Percentiles rank a stretch among this genome's conserved stretches.
These are phyloP conservation scores for Calonectria henricotiae DNA, from an alignment of 2,329 filamentous ascomycete species.

Conservation along the genomic window DNA sequence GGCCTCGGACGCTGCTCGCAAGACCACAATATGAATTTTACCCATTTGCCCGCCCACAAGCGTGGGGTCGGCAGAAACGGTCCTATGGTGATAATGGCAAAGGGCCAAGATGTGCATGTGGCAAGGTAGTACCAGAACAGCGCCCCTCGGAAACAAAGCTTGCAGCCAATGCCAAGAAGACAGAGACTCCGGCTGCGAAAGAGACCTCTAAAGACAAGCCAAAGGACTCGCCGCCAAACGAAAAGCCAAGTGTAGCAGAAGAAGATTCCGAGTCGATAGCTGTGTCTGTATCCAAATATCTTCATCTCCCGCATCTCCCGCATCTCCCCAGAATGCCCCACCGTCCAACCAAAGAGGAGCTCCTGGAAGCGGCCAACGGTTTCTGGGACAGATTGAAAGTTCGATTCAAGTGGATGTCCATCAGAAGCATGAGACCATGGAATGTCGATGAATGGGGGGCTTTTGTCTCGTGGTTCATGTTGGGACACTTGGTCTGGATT, in stretches of 20 bases:
- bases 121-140: constrained; percentile 43
- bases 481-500: constrained; percentile 95
- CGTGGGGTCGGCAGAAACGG: constrained; percentile 40
- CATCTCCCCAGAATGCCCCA: constrained; percentile 82
- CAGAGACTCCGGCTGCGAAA: constrained; percentile 35
- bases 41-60: neutral
- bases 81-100: constrained; percentile 44
- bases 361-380: constrained; percentile 90
- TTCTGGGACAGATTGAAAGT: constrained; percentile 94
- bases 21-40: constrained; percentile 18
- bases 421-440: constrained; percentile 93
- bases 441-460: constrained; percentile 97
- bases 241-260: constrained; percentile 36
- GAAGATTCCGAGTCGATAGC: constrained; percentile 62
- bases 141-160: constrained; percentile 30
- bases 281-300: constrained; percentile 72
- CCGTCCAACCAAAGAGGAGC: constrained; percentile 92
- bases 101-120: constrained; percentile 48
- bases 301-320: constrained; percentile 72
- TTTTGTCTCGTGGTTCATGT: constrained; percentile 92
- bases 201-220: constrained; percentile 37
- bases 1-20: constrained; percentile 31
- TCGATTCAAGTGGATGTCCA: constrained; percentile 98
- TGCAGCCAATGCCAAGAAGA: constrained; percentile 41
- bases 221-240: constrained; percentile 31